These are phyloP conservation scores for Tetrapisispora iriomotensis DNA, from an alignment of 805 yeast species.

Conservation along the genomic window DNA sequence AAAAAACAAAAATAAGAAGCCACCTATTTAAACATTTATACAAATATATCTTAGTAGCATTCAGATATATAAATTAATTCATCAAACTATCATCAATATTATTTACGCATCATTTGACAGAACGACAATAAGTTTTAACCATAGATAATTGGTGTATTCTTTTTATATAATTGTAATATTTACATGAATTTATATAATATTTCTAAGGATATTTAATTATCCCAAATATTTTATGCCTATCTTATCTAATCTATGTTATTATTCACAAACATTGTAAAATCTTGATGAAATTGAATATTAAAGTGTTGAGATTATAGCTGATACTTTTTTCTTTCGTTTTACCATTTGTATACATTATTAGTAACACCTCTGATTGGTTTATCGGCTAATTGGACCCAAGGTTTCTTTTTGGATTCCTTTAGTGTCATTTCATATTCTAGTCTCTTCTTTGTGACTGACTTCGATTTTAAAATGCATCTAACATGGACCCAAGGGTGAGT, in stretches of 20 bases:
- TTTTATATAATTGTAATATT: conserved; percentile 1
- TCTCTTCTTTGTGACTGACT: conserved; percentile 49
- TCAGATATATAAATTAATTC: background rate
- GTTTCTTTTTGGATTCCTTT: conserved; percentile 40
- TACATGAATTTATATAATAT: conserved; percentile 1
- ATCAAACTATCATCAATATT: too few species aligned
- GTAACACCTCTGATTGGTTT: conserved; percentile 39
- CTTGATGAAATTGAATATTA: background rate
- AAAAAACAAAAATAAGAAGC: conserved; percentile 2
- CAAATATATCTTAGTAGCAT: background rate
- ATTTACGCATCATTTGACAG: too few species aligned
- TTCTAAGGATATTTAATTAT: too few species aligned
- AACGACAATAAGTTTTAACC: too few species aligned
- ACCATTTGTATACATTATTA: conserved; percentile 51
- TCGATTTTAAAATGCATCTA: conserved; percentile 62
- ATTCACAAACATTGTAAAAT: background rate
- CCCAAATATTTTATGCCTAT: too few species aligned
- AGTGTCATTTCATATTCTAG: conserved; percentile 47
- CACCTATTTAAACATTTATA: background rate
- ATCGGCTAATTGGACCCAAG: conserved; percentile 39
- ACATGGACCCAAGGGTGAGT: conserved; percentile 73
- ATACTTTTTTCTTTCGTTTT: too few species aligned
- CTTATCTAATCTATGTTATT: background rate
- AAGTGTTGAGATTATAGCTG: too few species aligned
- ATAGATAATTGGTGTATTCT: too few species aligned